phyloP scores from a whole-genome alignment of 2,329 filamentous ascomycete genomes.

The Neonectria magnoliae region DNA sequence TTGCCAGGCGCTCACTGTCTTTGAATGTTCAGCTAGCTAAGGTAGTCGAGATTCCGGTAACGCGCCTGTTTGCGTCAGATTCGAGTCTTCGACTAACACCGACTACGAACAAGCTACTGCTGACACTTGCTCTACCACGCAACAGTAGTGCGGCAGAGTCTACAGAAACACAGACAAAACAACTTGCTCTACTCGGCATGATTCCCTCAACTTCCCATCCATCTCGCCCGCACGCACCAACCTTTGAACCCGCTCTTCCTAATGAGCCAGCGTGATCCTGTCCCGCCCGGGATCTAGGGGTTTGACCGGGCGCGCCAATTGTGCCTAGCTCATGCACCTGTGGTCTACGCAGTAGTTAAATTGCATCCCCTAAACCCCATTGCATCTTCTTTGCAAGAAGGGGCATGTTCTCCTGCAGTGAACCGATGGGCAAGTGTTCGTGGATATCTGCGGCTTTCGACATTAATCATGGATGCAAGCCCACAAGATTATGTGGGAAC shows the following conservation, averaged over 20 bases:
- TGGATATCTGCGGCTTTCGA: not conserved
- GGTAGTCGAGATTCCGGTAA: not conserved
- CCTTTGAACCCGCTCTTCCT: slow-evolving; percentile 2
- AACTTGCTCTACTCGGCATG: slow-evolving; percentile 8
- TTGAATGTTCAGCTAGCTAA: not conserved
- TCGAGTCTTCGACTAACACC: too few relatives aligned
- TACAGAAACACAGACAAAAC: slow-evolving; percentile 1
- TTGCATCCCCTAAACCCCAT: not conserved
- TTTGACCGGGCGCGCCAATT: not conserved
- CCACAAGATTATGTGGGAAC: slow-evolving; percentile 2
- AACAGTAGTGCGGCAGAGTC: not conserved
- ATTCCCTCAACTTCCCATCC: not conserved
- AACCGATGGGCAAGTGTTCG: not conserved
- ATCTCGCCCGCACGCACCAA: slow-evolving; percentile 20
- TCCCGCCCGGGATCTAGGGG: slow-evolving; percentile 10
- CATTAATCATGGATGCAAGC: not conserved
- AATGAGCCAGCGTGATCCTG: not conserved
- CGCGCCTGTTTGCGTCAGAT: not conserved
- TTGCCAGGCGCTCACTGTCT: not conserved
- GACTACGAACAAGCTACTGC: not conserved
- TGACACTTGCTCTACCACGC: not conserved
- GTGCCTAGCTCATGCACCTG: slow-evolving; percentile 5
- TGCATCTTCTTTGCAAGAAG: slow-evolving; percentile 11
- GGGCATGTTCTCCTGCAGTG: not conserved
- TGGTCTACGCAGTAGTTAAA: not conserved